Percentiles rank a stretch among this genome's conserved stretches.
Conservation (phyloP, 768 basidiomycete species). For the Amanita exitialis region DNA sequence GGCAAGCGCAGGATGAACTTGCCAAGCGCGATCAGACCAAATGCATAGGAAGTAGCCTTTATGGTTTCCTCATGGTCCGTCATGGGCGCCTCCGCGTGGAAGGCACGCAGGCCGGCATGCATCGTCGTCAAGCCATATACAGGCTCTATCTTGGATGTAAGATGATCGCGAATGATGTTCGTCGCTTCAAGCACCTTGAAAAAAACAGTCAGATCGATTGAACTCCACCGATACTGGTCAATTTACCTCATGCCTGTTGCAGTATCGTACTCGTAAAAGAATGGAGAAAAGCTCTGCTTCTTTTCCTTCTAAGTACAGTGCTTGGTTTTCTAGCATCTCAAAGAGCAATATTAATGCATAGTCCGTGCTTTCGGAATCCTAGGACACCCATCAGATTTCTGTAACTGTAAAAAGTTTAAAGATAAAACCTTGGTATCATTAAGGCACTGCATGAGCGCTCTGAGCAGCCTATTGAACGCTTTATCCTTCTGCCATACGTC, state of each 20-base stretch:
- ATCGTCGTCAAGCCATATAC: slow-evolving; percentile 81
- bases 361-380: slow-evolving; percentile 60
- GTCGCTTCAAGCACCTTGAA: slow-evolving; percentile 74
- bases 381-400: slow-evolving; percentile 4
- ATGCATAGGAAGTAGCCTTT: slow-evolving; percentile 64
- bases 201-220: slow-evolving; percentile 5
- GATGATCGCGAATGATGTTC: slow-evolving; percentile 66
- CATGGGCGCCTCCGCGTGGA: slow-evolving; percentile 43
- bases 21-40: slow-evolving; percentile 75
- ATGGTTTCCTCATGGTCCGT: slow-evolving; percentile 33
- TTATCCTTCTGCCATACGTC: slow-evolving; percentile 69
- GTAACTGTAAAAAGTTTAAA: neutral
- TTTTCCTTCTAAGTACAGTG: slow-evolving; percentile 62
- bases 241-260: slow-evolving; percentile 60
- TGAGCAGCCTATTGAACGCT: slow-evolving; percentile 62
- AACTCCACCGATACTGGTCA: neutral
- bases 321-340: slow-evolving; percentile 76
- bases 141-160: slow-evolving; percentile 65
- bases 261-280: slow-evolving; percentile 64
- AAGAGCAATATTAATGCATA: slow-evolving; percentile 76
- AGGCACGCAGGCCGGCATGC: slow-evolving; percentile 61
- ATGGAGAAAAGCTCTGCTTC: slow-evolving; percentile 70
- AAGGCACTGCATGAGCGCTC: slow-evolving; percentile 53
- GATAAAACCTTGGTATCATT: slow-evolving; percentile 48
- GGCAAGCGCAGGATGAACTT: slow-evolving; percentile 78